phyloP scores from a whole-genome alignment of 2,329 filamentous ascomycete genomes.

The Trichoderma koningii region DNA sequence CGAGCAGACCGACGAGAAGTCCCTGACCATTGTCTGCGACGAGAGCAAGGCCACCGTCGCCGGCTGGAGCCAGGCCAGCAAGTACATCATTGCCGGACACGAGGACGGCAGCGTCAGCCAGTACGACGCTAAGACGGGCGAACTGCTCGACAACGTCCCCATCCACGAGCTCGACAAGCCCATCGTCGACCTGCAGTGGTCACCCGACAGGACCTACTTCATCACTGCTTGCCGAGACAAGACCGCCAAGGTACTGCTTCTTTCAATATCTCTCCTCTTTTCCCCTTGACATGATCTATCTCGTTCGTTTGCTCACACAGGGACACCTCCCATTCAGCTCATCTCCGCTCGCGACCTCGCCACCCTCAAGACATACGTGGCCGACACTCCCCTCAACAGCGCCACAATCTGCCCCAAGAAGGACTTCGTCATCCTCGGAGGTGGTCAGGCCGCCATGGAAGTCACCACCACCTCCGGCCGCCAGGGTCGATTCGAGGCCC shows the following conservation, averaged over 20 bases:
- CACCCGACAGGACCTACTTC: constrained; percentile 91
- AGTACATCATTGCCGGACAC: constrained; percentile 97
- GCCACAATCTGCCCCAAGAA: constrained; percentile 93
- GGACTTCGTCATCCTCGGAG: constrained; percentile 95
- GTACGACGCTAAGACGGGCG: constrained; percentile 91
- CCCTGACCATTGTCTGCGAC: constrained; percentile 86
- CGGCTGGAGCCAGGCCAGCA: constrained; percentile 90
- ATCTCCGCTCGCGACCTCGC: constrained; percentile 83
- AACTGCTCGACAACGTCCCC: constrained; percentile 76
- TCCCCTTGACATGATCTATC: neutral
- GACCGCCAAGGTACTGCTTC: constrained; percentile 73
- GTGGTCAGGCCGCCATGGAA: constrained; percentile 98
- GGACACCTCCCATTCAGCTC: constrained; percentile 53
- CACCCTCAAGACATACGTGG: constrained; percentile 86
- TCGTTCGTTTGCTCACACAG: constrained; percentile 3
- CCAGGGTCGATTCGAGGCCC: constrained; percentile 98
- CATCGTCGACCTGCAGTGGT: constrained; percentile 95
- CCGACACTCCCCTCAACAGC: constrained; percentile 96
- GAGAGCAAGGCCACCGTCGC: constrained; percentile 97
- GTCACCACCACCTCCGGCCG: constrained; percentile 91
- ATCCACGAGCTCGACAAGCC: constrained; percentile 80
- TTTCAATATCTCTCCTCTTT: neutral
- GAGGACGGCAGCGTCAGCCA: constrained; percentile 91
- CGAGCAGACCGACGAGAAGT: constrained; percentile 81
- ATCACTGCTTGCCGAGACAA: constrained; percentile 99